phyloP scores from a whole-genome alignment of 1,284 basidiomycete species.

The Cryptococcus sp. region DNA sequence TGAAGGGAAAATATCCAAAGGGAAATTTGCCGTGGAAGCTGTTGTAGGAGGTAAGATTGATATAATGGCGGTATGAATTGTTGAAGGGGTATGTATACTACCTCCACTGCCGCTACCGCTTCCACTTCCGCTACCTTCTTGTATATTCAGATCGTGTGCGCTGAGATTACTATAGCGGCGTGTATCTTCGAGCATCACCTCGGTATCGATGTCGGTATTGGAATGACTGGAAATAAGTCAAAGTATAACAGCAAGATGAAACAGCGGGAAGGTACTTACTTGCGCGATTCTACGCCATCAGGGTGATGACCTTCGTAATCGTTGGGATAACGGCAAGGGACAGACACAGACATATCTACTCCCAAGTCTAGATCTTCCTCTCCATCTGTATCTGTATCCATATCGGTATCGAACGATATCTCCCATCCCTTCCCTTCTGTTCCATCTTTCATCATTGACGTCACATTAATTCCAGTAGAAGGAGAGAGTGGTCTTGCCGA shows the following conservation, averaged over 20 bases:
- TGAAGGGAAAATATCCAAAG: background rate
- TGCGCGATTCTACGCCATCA: background rate
- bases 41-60: background rate
- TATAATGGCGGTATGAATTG: background rate
- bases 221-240: too few relatives aligned
- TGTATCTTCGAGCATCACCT: too few relatives aligned
- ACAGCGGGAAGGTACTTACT: background rate
- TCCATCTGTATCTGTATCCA: background rate
- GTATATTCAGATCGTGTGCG: too few relatives aligned
- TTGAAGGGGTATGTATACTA: background rate
- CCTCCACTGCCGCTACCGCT: too few relatives aligned
- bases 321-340: too few relatives aligned
- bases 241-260: background rate
- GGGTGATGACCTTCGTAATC: background rate
- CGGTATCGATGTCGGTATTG: too few relatives aligned
- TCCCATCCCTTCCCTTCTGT: background rate
- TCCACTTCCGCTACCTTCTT: too few relatives aligned
- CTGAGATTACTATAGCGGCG: too few relatives aligned
- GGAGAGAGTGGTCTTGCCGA: background rate
- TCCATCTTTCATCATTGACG: background rate
- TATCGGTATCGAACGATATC: background rate
- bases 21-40: background rate
- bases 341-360: too few relatives aligned
- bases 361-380: background rate
- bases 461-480: background rate